Conservation (phyloP, 2,329 filamentous ascomycete genomes). For the Aspergillus fumigatus region DNA sequence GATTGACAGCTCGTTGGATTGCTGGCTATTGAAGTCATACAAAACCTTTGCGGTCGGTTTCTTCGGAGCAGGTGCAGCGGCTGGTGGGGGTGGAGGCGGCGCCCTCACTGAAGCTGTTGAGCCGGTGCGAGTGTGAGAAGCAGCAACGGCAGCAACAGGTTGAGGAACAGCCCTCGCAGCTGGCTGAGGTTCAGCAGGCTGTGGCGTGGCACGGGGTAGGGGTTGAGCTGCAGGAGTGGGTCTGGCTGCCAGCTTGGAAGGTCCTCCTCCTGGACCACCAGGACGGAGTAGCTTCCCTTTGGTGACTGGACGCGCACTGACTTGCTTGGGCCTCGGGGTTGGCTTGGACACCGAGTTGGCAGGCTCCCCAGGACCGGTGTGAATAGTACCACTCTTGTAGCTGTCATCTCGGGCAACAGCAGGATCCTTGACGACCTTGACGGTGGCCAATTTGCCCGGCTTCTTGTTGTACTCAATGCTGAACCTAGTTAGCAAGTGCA, state of each 20-base stretch:
- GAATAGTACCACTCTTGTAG: slow-evolving; percentile 91
- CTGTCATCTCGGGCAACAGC: slow-evolving; percentile 66
- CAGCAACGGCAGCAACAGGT: slow-evolving; percentile 30
- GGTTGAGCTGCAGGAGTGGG: slow-evolving; percentile 36
- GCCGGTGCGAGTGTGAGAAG: slow-evolving; percentile 46
- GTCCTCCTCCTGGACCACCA: slow-evolving; percentile 77
- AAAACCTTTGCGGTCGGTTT: slow-evolving; percentile 84
- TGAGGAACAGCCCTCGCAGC: slow-evolving; percentile 46
- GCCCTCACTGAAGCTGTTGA: slow-evolving; percentile 58
- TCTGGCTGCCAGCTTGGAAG: slow-evolving; percentile 60
- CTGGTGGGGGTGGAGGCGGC: slow-evolving; percentile 64
- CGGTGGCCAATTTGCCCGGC: slow-evolving; percentile 80
- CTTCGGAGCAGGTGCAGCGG: slow-evolving; percentile 53
- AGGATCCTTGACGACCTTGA: slow-evolving; percentile 89
- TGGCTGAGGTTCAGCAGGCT: slow-evolving; percentile 30
- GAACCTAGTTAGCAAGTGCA: slow-evolving; percentile 7
- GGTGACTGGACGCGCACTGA: slow-evolving; percentile 85
- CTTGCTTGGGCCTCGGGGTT: slow-evolving; percentile 80
- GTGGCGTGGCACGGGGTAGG: slow-evolving; percentile 27
- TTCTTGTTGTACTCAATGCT: slow-evolving; percentile 96
- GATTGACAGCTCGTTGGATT: slow-evolving; percentile 78
- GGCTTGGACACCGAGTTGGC: slow-evolving; percentile 76
- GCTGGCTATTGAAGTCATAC: slow-evolving; percentile 86
- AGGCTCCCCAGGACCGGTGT: slow-evolving; percentile 79
- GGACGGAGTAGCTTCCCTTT: slow-evolving; percentile 88